Conservation (phyloP, 2,329 filamentous ascomycete species). For the Pseudonectria foliicola region DNA sequence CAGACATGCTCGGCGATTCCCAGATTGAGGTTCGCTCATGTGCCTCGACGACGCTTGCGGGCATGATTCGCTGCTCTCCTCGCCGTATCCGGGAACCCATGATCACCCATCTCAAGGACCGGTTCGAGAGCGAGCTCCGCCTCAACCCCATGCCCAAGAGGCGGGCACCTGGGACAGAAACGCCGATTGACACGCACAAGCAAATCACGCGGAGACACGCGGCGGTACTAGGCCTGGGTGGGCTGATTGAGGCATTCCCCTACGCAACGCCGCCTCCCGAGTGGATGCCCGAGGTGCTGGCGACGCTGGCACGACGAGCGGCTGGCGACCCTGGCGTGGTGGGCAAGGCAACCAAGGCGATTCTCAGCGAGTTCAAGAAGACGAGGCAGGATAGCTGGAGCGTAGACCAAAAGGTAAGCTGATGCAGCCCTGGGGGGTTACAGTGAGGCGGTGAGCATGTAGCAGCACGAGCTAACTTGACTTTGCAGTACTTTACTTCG, state of each 20-base stretch:
- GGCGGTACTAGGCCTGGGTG: conserved; percentile 83
- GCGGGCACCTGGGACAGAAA: conserved; percentile 57
- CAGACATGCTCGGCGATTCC: conserved; percentile 83
- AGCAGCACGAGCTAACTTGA: conserved; percentile 20
- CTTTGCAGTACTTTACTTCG: conserved; percentile 65
- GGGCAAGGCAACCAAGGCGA: conserved; percentile 89
- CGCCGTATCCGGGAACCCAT: conserved; percentile 69
- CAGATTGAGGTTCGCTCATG: conserved; percentile 93
- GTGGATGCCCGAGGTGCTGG: conserved; percentile 92
- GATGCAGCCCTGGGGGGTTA: no score
- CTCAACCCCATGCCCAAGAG: conserved; percentile 82
- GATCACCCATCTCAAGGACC: conserved; percentile 65
- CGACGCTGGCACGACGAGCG: conserved; percentile 74
- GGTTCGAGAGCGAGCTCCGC: conserved; percentile 71
- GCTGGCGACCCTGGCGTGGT: conserved; percentile 87
- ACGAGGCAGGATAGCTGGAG: conserved; percentile 98
- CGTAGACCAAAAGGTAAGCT: conserved; percentile 88
- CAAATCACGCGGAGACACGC: conserved; percentile 80
- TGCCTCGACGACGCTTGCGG: conserved; percentile 85
- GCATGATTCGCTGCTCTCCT: conserved; percentile 97
- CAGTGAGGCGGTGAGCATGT: neutral
- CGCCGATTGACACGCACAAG: conserved; percentile 62
- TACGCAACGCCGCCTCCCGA: conserved; percentile 85
- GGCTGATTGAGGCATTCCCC: conserved; percentile 90
- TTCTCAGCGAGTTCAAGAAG: conserved; percentile 98